Base-by-base conservation (phyloP, 2,329 filamentous ascomycete species). In the Aspergillus jensenii region DNA sequence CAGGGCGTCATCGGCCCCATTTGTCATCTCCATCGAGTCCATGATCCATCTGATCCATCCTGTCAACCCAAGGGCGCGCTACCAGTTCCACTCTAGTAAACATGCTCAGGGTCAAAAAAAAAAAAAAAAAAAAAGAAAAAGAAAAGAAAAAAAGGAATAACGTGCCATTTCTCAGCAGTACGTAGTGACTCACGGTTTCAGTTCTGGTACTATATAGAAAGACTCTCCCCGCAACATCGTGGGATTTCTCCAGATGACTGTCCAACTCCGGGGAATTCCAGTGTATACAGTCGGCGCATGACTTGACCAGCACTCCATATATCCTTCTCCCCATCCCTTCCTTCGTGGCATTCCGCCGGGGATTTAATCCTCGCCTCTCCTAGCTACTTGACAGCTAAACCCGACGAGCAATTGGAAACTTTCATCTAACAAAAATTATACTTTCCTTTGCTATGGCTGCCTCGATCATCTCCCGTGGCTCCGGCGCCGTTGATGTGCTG, bases 401-500 rank as follows among this genome's bases (percentile, higher is more conserved):
- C 5, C 14, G 12, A 25, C 11, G 41, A 25, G 12, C 19, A 14
- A 23, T 44, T 43, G n/a, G 17, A 43, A 17, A 21, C n/a, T 17
- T 21, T 44, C 21, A 5, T 44, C 11, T 44, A 31, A 31, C 17
- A 21, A 31, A 31, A 3, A 11, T 11, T 31, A 31, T 9, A 31
- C 27, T 31, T 31, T 31, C 27, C 21, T 19, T 14, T 25, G 19
- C 11, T 14, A 63, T 65, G 59, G 52, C 69, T 2, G 61, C 67
- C 19, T 72, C 71, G 4, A 63, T 69, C 27, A 44, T 68, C 54
- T 67, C 66, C 25, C 61, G 63, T 12, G 63, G 64, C 41, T 68
- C 70, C 11, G 65, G 66, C 25, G 61, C 64, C 7, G 57, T 72
- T 25, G 71, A 72, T 44, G 56, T 65, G 17, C 63, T 71, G 15